phyloP scores from a whole-genome alignment of 2,329 filamentous ascomycete genomes.

The Rachicladosporium sp. region DNA sequence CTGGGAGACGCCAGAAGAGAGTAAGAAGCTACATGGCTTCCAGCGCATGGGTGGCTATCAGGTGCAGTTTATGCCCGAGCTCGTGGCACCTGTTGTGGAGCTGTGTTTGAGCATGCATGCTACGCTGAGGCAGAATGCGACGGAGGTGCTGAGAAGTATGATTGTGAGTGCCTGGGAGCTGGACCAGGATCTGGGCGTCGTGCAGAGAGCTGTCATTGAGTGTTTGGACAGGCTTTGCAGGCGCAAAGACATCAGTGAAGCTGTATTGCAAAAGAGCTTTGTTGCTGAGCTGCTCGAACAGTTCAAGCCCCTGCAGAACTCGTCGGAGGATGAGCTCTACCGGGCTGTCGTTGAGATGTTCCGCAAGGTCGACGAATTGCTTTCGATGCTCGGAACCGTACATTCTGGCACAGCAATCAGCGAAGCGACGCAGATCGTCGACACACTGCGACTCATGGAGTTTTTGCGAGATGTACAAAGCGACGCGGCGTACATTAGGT shows the following conservation, averaged over 20 bases:
- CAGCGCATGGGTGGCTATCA: slow-evolving; percentile 89
- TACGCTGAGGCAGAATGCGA: slow-evolving; percentile 75
- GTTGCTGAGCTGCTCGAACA: slow-evolving; percentile 71
- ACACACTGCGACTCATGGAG: slow-evolving; percentile 84
- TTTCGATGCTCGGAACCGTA: slow-evolving; percentile 82
- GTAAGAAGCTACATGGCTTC: slow-evolving; percentile 64
- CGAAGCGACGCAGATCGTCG: slow-evolving; percentile 73
- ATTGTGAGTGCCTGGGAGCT: slow-evolving; percentile 98
- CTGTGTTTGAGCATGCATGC: slow-evolving; percentile 92
- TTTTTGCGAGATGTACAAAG: slow-evolving; percentile 95
- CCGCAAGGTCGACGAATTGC: slow-evolving; percentile 73
- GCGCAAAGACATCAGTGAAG: slow-evolving; percentile 63
- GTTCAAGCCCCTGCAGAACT: slow-evolving; percentile 58
- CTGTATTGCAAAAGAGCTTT: slow-evolving; percentile 83
- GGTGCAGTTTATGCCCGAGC: slow-evolving; percentile 88
- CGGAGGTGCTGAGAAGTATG: slow-evolving; percentile 93
- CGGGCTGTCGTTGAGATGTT: slow-evolving; percentile 67
- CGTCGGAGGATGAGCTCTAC: slow-evolving; percentile 61
- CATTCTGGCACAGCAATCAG: slow-evolving; percentile 58
- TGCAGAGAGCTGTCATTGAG: slow-evolving; percentile 95
- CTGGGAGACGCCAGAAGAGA: slow-evolving; percentile 80
- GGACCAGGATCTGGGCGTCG: slow-evolving; percentile 78
- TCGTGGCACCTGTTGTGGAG: slow-evolving; percentile 85
- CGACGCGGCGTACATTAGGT: slow-evolving; percentile 90
- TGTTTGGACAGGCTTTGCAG: slow-evolving; percentile 86